A percentile compares a stretch with the other conserved stretches of the same genome.
Conservation (phyloP, 129 eudicot species). For the Flaveria ramosissima region DNA sequence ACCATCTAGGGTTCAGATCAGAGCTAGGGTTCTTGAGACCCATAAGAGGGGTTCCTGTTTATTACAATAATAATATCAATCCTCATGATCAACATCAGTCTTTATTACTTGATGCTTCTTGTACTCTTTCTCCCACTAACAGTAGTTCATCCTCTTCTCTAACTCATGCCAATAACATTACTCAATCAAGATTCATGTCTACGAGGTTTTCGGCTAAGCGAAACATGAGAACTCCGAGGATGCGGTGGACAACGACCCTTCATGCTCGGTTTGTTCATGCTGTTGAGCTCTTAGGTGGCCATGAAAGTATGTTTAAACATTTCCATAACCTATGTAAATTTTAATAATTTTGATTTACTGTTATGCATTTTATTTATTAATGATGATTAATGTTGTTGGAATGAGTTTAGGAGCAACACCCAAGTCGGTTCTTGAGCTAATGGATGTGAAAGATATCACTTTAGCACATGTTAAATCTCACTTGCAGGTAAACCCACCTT, state of each 20-base stretch:
- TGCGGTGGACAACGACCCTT: slow-evolving; percentile 94
- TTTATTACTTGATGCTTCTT: slow-evolving; percentile 29
- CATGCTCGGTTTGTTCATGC: slow-evolving; percentile 94
- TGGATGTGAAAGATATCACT: slow-evolving; percentile 98
- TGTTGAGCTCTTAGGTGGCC: slow-evolving; percentile 98
- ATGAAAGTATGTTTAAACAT: slow-evolving; percentile 65
- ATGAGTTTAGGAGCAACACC: slow-evolving; percentile 86
- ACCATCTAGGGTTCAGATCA: slow-evolving; percentile 39
- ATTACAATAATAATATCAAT: slow-evolving; percentile 34
- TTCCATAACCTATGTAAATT: background rate
- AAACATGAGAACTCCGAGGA: slow-evolving; percentile 87
- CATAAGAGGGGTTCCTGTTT: slow-evolving; percentile 85
- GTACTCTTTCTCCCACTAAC: slow-evolving; percentile 19
- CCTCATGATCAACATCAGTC: slow-evolving; percentile 35
- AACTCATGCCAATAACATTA: slow-evolving; percentile 20
- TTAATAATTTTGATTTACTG: background rate
- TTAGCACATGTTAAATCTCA: slow-evolving; percentile 98
- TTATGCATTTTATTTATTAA: slow-evolving; percentile 14
- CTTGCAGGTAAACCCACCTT: slow-evolving; percentile 67
- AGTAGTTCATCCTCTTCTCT: slow-evolving; percentile 13
- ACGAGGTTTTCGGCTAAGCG: slow-evolving; percentile 66
- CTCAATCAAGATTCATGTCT: slow-evolving; percentile 65
- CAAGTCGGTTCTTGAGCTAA: slow-evolving; percentile 97
- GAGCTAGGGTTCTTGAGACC: slow-evolving; percentile 65
- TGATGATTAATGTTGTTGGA: slow-evolving; percentile 10